phyloP scores from a whole-genome alignment of 768 basidiomycete species.

The Termitomyces sp. region DNA sequence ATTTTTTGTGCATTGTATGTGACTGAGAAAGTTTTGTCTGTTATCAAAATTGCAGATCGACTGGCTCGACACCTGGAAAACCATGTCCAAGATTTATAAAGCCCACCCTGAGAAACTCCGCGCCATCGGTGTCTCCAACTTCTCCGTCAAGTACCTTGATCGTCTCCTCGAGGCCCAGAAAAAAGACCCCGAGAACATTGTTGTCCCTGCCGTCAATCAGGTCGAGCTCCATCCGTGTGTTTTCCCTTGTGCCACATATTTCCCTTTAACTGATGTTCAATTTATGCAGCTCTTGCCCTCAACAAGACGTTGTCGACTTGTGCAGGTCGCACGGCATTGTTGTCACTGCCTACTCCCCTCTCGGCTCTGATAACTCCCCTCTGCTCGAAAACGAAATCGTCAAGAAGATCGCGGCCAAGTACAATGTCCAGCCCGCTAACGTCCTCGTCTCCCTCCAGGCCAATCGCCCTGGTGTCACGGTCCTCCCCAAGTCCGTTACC shows the following conservation, averaged over 20 bases:
- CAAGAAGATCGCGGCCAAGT: constrained; percentile 54
- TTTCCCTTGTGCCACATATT: not conserved
- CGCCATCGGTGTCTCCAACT: constrained; percentile 79
- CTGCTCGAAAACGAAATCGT: constrained; percentile 59
- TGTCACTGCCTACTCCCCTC: constrained; percentile 75
- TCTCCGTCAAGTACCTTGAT: constrained; percentile 59
- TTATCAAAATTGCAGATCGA: constrained; percentile 26
- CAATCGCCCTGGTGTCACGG: constrained; percentile 56
- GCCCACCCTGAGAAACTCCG: constrained; percentile 66
- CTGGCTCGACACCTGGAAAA: constrained; percentile 77
- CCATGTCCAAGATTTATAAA: constrained; percentile 65
- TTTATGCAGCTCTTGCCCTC: constrained; percentile 47
- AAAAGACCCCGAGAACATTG: constrained; percentile 32
- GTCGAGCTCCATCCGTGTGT: constrained; percentile 70
- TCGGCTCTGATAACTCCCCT: constrained; percentile 68
- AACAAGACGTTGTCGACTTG: constrained; percentile 59
- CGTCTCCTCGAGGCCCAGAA: constrained; percentile 37
- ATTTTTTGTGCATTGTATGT: not conserved
- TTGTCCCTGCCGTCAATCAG: constrained; percentile 77
- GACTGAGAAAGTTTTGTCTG: not conserved
- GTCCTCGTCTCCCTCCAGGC: constrained; percentile 71
- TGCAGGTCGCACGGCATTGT: constrained; percentile 62
- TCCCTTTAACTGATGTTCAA: not conserved
- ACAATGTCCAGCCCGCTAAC: constrained; percentile 56
- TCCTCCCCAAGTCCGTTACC: constrained; percentile 77